Evolutionary conservation across 2,329 filamentous ascomycete genomes (phyloP).

Genomic region (Teratosphaeria epicoccoides): DNA sequence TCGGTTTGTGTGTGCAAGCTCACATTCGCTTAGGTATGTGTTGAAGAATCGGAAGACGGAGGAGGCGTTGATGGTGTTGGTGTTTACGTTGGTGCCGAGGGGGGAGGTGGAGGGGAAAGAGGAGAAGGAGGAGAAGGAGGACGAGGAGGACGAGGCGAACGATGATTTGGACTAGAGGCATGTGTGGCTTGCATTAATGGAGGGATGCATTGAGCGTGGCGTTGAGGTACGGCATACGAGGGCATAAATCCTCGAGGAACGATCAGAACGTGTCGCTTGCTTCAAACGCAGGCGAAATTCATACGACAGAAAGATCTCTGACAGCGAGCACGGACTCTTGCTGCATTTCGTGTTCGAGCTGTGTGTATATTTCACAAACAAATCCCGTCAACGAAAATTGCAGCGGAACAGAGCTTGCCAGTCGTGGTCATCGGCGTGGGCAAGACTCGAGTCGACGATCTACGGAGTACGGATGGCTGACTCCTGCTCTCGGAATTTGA

Average conservation of each 20-base stretch:
- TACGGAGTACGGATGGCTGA: too few species aligned
- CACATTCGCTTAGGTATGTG: constrained; percentile 82
- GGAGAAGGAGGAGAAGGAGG: not conserved
- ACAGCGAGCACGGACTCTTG: too few species aligned
- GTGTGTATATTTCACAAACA: too few species aligned
- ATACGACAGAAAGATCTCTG: too few species aligned
- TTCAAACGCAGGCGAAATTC: too few species aligned
- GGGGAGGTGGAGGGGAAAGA: constrained; percentile 42
- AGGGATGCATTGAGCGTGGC: not conserved
- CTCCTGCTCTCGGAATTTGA: not conserved
- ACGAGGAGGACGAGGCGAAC: constrained; percentile 3
- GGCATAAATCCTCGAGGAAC: not conserved
- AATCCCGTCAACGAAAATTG: too few species aligned
- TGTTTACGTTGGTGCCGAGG: constrained; percentile 66
- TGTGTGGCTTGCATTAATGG: not conserved
- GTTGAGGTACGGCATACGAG: too few species aligned
- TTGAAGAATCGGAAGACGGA: constrained; percentile 68
- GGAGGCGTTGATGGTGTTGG: constrained; percentile 67
- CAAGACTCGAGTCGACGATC: too few species aligned
- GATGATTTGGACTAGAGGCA: constrained; percentile 14
- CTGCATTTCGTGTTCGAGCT: too few species aligned
- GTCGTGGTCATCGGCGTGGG: not conserved
- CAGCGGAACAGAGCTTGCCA: too few species aligned
- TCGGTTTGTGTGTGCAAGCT: constrained; percentile 42
- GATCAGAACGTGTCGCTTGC: too few species aligned